A percentile compares a stretch with the other conserved stretches of the same genome.
Evolutionary conservation across 768 basidiomycete species (phyloP).

Genomic region (Kwoniella heveanensis): DNA sequence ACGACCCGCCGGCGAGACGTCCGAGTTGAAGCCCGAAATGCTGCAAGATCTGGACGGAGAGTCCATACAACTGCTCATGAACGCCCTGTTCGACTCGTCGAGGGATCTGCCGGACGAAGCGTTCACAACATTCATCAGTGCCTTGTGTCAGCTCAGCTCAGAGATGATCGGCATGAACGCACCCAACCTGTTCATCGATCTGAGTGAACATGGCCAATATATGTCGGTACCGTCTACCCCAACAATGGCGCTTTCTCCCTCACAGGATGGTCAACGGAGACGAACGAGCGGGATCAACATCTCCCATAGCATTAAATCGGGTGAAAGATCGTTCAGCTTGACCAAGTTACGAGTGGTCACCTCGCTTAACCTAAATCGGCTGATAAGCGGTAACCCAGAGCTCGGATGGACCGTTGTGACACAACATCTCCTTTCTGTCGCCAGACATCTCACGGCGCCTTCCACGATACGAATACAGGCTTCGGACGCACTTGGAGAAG

Average conservation of each 20-base stretch:
- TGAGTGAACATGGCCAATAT: conserved; percentile 10
- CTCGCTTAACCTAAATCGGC: conserved; percentile 78
- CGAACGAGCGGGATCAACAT: conserved; percentile 87
- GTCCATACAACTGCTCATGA: conserved; percentile 71
- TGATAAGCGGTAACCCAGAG: conserved; percentile 78
- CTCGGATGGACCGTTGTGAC: conserved; percentile 84
- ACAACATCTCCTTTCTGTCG: conserved; percentile 74
- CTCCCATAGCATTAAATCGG: conserved; percentile 76
- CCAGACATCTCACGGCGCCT: conserved; percentile 71
- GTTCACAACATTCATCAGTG: conserved; percentile 74
- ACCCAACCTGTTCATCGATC: conserved; percentile 1
- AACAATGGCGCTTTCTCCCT: conserved; percentile 22
- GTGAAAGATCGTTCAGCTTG: conserved; percentile 81
- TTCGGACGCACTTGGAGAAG: conserved; percentile 80
- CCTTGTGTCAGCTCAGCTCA: conserved; percentile 79
- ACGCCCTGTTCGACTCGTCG: conserved; percentile 81
- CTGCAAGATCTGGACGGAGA: conserved; percentile 58
- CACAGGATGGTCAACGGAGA: conserved; percentile 58
- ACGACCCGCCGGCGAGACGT: conserved; percentile 11
- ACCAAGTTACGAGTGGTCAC: conserved; percentile 78
- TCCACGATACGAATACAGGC: conserved; percentile 80
- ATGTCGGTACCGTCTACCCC: conserved; percentile 24
- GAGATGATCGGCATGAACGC: conserved; percentile 90
- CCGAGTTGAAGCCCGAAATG: conserved; percentile 29
- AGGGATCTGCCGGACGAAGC: conserved; percentile 79